phyloP scores from a whole-genome alignment of 1,284 basidiomycete genomes.

The Cystobasidiaceae sp. region DNA sequence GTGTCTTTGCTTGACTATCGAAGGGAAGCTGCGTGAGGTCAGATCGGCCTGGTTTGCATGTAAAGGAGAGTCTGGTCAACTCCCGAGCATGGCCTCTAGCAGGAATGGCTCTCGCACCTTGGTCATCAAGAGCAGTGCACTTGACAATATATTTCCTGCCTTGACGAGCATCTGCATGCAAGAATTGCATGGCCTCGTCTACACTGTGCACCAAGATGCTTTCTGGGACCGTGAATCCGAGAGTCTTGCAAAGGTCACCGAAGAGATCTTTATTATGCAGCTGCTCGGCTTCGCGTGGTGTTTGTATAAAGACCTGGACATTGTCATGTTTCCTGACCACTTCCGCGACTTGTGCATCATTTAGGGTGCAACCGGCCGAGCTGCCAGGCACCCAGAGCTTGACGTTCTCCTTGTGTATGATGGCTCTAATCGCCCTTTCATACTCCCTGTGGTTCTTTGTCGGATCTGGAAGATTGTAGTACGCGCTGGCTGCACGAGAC shows the following conservation, averaged over 20 bases:
- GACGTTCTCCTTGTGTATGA: slow-evolving; percentile 44
- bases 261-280: slow-evolving; percentile 49
- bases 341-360: slow-evolving; percentile 47
- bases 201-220: slow-evolving; percentile 45
- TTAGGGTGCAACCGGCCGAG: slow-evolving; percentile 48
- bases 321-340: slow-evolving; percentile 43
- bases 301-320: slow-evolving; percentile 47
- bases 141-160: slow-evolving; percentile 31
- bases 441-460: slow-evolving; percentile 36
- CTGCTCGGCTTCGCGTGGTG: slow-evolving; percentile 47
- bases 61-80: background rate
- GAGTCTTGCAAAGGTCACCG: slow-evolving; percentile 45
- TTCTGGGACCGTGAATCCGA: slow-evolving; percentile 45
- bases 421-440: slow-evolving; percentile 42
- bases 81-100: slow-evolving; percentile 26
- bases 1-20: slow-evolving; percentile 38
- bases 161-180: slow-evolving; percentile 34
- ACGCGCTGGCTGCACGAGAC: slow-evolving; percentile 43
- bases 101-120: slow-evolving; percentile 15
- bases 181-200: slow-evolving; percentile 44
- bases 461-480: slow-evolving; percentile 37
- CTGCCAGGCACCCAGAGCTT: slow-evolving; percentile 49
- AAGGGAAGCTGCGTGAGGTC: slow-evolving; percentile 50
- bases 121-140: slow-evolving; percentile 29
- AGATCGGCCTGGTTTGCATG: slow-evolving; percentile 45